Base-by-base conservation (phyloP, 352 stramenopile genomes). In the Pythium plurisporium region DNA sequence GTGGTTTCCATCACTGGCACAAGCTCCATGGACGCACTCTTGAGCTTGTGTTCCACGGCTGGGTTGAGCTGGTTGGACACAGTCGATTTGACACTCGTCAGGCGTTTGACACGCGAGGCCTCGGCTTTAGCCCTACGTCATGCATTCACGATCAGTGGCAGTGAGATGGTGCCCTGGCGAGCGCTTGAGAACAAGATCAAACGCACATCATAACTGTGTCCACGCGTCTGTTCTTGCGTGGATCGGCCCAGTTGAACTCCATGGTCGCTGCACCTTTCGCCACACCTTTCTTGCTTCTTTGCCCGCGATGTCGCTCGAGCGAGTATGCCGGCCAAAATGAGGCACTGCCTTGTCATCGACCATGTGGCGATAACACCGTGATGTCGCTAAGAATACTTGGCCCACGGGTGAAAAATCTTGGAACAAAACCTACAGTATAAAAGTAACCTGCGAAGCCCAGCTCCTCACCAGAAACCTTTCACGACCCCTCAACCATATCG, bases 221-320 rank as follows among this genome's bases (percentile, higher is more conserved):
- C 4, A 91, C 57, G 44, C 75, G 67, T 47, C 78, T 87, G 68
- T 91, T 94, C 60, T 91, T 89, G 67, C 80, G 83, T 27, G 81
- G 83, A 38, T 91, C 81, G 19, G 72, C 72, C 83, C 83, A 94
- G 72, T 94, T 94, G 72, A 82, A 94, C 26, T 88, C 72, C 81
- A 91, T 91, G 2, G 5, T 7, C 43, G 11, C 3, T 47, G 20
- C 12, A 20, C 4, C 5, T 10, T 10, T 6, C 27, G 4, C 20
- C 3, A 17, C 15, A 14, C 11, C 5, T 45, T 38, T 42, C 31
- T 54, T 26, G 0, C 2, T 31, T 12, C n/a, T 20, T 51, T 19
- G 6, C 9, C 19, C 19, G 9, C 19, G 11, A 34, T 42, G 45
- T 19, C 8, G 37, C 23, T 34, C 42, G 22, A 14, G 4, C 25